A percentile compares a stretch with the other conserved stretches of the same genome.
These are phyloP conservation scores for Fraxinus velutina DNA, from an alignment of 305 asterid genomes.

Conservation along the genomic window DNA sequence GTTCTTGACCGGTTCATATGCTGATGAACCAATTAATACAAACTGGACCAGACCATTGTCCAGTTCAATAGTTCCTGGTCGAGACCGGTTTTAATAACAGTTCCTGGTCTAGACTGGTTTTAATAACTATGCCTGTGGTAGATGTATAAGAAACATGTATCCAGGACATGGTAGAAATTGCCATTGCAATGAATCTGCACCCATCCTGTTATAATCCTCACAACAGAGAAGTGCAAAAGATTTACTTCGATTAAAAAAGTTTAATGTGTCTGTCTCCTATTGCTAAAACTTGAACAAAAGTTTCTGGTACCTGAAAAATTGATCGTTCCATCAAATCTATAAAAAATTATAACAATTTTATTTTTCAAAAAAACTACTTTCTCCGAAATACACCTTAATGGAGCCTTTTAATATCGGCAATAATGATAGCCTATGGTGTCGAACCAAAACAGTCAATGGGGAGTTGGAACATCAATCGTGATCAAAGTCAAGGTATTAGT, in stretches of 20 bases:
- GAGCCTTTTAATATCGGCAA: neutral
- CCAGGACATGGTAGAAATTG: neutral
- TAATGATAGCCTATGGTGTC: neutral
- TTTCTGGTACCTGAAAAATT: neutral
- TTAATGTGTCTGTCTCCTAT: neutral
- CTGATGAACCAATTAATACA: neutral
- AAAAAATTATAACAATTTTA: neutral
- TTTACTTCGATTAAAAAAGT: neutral
- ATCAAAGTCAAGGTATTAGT: neutral
- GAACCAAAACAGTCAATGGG: neutral
- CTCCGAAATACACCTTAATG: neutral
- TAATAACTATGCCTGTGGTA: neutral
- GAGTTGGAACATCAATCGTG: neutral
- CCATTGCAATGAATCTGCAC: neutral
- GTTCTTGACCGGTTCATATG: neutral
- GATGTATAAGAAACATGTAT: neutral
- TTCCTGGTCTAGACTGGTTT: too few relatives aligned
- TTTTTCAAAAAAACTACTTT: neutral
- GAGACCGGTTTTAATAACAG: too few relatives aligned
- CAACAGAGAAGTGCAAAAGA: neutral
- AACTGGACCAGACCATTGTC: too few relatives aligned
- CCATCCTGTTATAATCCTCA: neutral
- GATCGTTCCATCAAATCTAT: neutral
- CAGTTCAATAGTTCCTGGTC: too few relatives aligned
- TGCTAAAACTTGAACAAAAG: neutral